Evolutionary conservation across 495 filamentous ascomycete genomes (phyloP), one percentile per base, ranked within the genome.

Genomic region (Wilcoxina mikolae): DNA sequence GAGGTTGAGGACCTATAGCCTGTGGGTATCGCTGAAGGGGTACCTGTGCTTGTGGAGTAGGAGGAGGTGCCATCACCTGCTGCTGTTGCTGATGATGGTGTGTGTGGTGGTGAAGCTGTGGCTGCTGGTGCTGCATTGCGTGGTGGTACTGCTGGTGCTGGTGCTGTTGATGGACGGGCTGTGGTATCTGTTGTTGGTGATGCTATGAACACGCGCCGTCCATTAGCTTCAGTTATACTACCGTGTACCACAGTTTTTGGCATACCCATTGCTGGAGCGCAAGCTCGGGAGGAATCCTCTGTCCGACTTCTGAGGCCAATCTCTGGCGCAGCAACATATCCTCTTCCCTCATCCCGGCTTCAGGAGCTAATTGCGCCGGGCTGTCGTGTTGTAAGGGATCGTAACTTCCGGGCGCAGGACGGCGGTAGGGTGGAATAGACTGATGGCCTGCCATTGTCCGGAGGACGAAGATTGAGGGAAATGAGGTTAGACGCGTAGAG

Each of bases 301-400:
- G 51, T 24, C 17, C 25, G 17, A 48, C 58, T 46, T 60, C 50
- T 0, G 58, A 57, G 17, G 58, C 56, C 11, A 64, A 18, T 17
- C 48, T 58, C 53, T 64, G 60, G 7, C 60, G 60, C 27, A 64
- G 28, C 53, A 64, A 56, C 38, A 59, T 31, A 18, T 64, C 60
- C 1, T 60, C 52, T 11, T 64, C 60, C 3, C 44, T 57, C 56
- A 60, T 51, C 20, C 56, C 54, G 3, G 55, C 31, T 11, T 59
- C 56, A 18, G 24, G 20, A 43, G 39, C 17, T 20, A n/a, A n/a
- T n/a, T n/a, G n/a, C n/a, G n/a, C n/a, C n/a, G n/a, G n/a, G n/a
- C n/a, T n/a, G n/a, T n/a, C n/a, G n/a, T n/a, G n/a, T n/a, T n/a
- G n/a, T n/a, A n/a, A n/a, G n/a, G n/a, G n/a, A n/a, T n/a, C n/a